These are phyloP conservation scores for Sporothrix phasma DNA, from an alignment of 2,329 filamentous ascomycete genomes.

Conservation along the genomic window DNA sequence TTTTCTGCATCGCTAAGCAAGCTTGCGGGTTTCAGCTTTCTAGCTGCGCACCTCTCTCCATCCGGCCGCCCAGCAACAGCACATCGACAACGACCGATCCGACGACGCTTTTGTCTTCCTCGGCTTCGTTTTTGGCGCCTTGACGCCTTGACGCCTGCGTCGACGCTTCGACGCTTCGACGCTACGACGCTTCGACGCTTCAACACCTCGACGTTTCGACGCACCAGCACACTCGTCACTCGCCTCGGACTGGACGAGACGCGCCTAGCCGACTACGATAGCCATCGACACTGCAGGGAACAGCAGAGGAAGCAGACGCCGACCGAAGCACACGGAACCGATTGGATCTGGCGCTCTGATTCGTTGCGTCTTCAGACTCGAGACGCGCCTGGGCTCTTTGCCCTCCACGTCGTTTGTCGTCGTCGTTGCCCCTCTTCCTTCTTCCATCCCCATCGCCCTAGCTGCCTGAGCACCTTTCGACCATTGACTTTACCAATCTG, in stretches of 20 bases:
- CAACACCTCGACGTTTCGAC: no score
- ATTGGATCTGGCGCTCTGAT: neutral
- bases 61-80: neutral
- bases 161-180: no score
- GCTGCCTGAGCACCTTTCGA: neutral
- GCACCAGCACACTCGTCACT: neutral
- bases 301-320: neutral
- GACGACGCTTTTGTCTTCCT: neutral
- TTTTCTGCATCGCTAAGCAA: slow-evolving; percentile 12
- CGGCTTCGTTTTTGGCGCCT: neutral
- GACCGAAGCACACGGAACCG: neutral
- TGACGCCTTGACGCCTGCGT: neutral
- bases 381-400: neutral
- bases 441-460: neutral
- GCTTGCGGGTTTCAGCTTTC: slow-evolving; percentile 14
- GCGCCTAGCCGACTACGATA: neutral
- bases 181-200: no score
- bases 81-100: neutral
- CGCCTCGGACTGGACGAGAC: neutral
- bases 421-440: no score
- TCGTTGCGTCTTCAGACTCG: neutral
- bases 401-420: neutral
- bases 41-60: slow-evolving; percentile 8
- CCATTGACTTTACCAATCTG: neutral
- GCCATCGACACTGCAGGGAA: neutral